Evolutionary conservation across 768 basidiomycete species (phyloP), one percentile per base, ranked within the genome.

Genomic region (Xerocomus spinulosus): DNA sequence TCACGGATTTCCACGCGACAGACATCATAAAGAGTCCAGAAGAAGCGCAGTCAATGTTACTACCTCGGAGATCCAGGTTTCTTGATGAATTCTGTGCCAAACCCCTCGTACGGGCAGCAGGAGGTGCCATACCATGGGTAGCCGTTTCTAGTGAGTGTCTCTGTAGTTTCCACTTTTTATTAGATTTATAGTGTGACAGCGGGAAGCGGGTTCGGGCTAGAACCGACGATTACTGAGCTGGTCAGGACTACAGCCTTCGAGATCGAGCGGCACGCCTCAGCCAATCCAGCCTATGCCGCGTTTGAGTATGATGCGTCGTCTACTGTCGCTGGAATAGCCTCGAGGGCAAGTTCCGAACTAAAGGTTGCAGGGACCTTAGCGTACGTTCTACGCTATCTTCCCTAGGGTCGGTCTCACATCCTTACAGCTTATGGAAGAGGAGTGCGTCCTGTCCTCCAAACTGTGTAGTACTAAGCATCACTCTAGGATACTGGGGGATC

Each of bases 401-500:
- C 36, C 5, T 20, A n/a, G 26, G 30, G 2, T 20, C 9, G 15
- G n/a, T 29, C 44, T 30, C 26, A 45, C 17, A 8, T 14, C 18
- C 34, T 4, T 35, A n/a, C 28, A 45, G 44, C 28, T 17, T 45
- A 20, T 35, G 44, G 21, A 29, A 30, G 23, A 37, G 12, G 15
- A 37, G 44, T 46, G 28, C 2, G 44, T 37, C 3, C 30, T 30
- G 3, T 23, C 30, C 13, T 21, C 9, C 10, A 23, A 23, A 7
- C 5, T 21, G 13, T 21, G 9, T 6, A 28, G 6, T 36, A 26
- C 26, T 46, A 17, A 37, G 2, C 18, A 28, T 21, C n/a, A 21
- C 33, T 15, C 5, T 38, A 46, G 36, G 36, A 10, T 38, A 46
- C 10, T 38, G 44, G 44, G 38, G 12, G 44, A 45, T 37, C 44